Conservation (phyloP, 768 basidiomycete species). For the Multifurca ochricompacta region DNA sequence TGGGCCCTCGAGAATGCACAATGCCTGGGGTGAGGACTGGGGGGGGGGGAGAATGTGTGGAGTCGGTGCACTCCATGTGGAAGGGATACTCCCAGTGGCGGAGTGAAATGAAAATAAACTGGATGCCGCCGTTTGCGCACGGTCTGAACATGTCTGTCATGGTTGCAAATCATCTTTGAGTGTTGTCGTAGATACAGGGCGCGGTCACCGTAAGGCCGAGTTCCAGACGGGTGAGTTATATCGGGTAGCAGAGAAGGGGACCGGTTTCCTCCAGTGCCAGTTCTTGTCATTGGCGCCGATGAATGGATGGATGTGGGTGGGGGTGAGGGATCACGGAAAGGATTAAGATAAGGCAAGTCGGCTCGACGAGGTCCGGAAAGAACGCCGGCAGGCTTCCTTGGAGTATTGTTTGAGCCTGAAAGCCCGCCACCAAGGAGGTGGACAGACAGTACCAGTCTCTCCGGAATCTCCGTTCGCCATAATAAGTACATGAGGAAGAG, state of each 20-base stretch:
- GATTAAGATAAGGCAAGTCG: neutral
- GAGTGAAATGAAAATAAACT: neutral
- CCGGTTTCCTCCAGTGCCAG: neutral
- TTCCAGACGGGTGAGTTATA: no score
- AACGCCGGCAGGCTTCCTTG: neutral
- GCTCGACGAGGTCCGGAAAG: neutral
- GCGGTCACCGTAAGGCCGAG: no score
- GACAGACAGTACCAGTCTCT: neutral
- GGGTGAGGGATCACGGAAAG: neutral
- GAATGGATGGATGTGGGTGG: neutral
- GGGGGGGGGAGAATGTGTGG: neutral
- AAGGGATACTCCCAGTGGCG: slow-evolving; percentile 9
- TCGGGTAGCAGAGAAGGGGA: neutral
- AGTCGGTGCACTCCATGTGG: neutral
- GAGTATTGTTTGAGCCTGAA: neutral
- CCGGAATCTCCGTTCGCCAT: neutral
- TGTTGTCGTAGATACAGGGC: neutral
- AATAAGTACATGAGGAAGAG: neutral
- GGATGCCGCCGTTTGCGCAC: neutral
- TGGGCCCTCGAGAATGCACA: neutral
- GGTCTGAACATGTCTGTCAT: neutral
- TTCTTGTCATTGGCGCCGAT: neutral
- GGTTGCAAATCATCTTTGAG: neutral
- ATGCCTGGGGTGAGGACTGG: neutral
- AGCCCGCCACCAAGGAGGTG: neutral